Evolutionary conservation across 2,329 filamentous ascomycete species (phyloP).

Genomic region (Alternaria brassicicola): DNA sequence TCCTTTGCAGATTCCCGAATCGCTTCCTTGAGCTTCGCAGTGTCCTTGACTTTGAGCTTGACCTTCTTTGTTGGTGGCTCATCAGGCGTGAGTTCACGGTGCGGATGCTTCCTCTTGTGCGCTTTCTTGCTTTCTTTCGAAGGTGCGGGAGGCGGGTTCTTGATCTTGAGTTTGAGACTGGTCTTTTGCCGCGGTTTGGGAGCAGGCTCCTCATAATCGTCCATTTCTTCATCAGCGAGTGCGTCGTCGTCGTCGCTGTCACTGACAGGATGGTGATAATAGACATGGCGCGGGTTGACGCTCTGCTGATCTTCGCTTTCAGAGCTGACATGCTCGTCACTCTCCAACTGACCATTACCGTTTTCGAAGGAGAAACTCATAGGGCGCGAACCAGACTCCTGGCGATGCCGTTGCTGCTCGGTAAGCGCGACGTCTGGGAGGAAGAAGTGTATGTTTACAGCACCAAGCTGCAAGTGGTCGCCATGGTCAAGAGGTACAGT

Average conservation of each 20-base stretch:
- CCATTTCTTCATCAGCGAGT: slow-evolving; percentile 40
- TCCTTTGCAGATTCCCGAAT: slow-evolving; percentile 21
- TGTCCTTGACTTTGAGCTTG: slow-evolving; percentile 18
- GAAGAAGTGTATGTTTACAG: slow-evolving; percentile 70
- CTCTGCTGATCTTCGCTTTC: slow-evolving; percentile 41
- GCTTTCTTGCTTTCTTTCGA: slow-evolving; percentile 31
- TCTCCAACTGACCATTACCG: slow-evolving; percentile 61
- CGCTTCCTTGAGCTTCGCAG: slow-evolving; percentile 15
- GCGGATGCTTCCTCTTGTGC: slow-evolving; percentile 35
- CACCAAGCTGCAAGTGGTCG: slow-evolving; percentile 73
- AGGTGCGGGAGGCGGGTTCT: slow-evolving; percentile 22
- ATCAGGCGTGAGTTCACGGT: slow-evolving; percentile 36
- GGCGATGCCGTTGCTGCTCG: slow-evolving; percentile 58
- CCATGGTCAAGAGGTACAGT: slow-evolving; percentile 63
- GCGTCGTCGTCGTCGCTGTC: slow-evolving; percentile 38
- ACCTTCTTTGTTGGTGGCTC: slow-evolving; percentile 39
- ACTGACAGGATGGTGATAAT: slow-evolving; percentile 39
- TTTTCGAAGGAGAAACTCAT: slow-evolving; percentile 78
- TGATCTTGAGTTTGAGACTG: slow-evolving; percentile 41
- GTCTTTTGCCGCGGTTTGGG: slow-evolving; percentile 35
- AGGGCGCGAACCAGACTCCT: slow-evolving; percentile 59
- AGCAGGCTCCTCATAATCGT: slow-evolving; percentile 50
- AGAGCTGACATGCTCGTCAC: slow-evolving; percentile 52
- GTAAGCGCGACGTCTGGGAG: slow-evolving; percentile 61
- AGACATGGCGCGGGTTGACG: slow-evolving; percentile 44